Conservation (phyloP, 169 alveolate species). For the Cryptosporidium ubiquitum region DNA sequence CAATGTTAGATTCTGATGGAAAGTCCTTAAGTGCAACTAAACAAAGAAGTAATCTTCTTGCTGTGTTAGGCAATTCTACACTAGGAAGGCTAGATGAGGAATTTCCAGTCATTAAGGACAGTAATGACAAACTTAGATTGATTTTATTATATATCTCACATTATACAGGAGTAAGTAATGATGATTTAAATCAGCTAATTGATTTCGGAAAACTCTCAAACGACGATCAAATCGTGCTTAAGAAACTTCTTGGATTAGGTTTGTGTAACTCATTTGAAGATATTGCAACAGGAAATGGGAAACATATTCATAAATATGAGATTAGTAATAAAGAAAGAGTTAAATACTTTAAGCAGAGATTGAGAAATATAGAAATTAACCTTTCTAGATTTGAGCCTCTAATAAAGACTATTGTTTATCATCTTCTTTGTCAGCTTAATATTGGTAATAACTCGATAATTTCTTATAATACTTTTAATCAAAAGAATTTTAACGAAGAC, state of each 20-base stretch:
- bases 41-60: slow-evolving; percentile 58
- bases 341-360: slow-evolving; percentile 61
- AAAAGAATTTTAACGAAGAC: slow-evolving; percentile 24
- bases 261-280: slow-evolving; percentile 67
- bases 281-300: slow-evolving; percentile 68
- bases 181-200: slow-evolving; percentile 56
- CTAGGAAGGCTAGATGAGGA: slow-evolving; percentile 70
- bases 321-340: slow-evolving; percentile 53
- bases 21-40: slow-evolving; percentile 75
- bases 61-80: slow-evolving; percentile 30
- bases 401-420: slow-evolving; percentile 38
- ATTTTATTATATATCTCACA: slow-evolving; percentile 79
- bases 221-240: slow-evolving; percentile 59
- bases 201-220: slow-evolving; percentile 31
- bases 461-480: slow-evolving; percentile 51
- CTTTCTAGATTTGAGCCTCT: slow-evolving; percentile 67
- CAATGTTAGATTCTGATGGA: slow-evolving; percentile 82
- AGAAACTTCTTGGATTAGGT: slow-evolving; percentile 48
- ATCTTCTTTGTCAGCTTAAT: slow-evolving; percentile 41
- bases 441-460: slow-evolving; percentile 44
- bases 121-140: slow-evolving; percentile 76
- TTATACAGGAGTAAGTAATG: slow-evolving; percentile 75
- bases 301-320: slow-evolving; percentile 41
- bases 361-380: slow-evolving; percentile 23
- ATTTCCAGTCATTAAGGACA: slow-evolving; percentile 7